Base-by-base conservation (phyloP, 2,329 filamentous ascomycete species). In the Aspergillus sp. region DNA sequence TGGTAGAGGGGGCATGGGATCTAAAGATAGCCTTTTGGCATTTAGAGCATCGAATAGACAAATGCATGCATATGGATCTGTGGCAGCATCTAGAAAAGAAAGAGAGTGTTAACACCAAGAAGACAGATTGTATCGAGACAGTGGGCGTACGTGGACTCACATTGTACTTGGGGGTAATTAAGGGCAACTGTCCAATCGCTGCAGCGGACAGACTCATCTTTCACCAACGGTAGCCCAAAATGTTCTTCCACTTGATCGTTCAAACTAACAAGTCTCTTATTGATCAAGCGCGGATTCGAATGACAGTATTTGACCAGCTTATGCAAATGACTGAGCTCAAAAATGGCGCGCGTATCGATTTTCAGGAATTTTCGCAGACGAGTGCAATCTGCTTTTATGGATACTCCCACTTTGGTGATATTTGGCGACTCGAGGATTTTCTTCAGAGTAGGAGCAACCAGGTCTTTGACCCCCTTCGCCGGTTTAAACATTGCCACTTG, bases 321-420 rank as follows among this genome's bases (percentile, higher is more conserved):
- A 75, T 93, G 89, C 24, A 96, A 77, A 70, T 96, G 90, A 71
- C 90, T 94, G 7, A 96, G 81, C 75, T 97, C 93, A 61, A 96
- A 85, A 4, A 91, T 78, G 0, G 90, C 90, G 53, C 80, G 82
- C 1, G 87, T 80, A 0, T 89, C 72, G 26, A 96, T 81, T 0
- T 77, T 79, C 3, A 96, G 81, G 63, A 80, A 85, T n/a, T 84
- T 89, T 29, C 79, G 81, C 12, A 97, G 70, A 31, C 92, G 85
- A 2, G 85, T 88, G 60, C 84, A 85, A 64, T 91, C 92, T 42
- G 84, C 89, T 66, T 84, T 84, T 65, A 97, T 89, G 55, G 83
- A 81, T 3, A 96, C 92, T 11, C 94, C 94, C 2, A 85, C 81
- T 73, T 97, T 97, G 45, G 84, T 84, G 58, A 96, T 82, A 1